Percentiles rank a stretch among this genome's conserved stretches.
Evolutionary conservation across 345 rosid species (phyloP).

Genomic region (Citropsis articulata): DNA sequence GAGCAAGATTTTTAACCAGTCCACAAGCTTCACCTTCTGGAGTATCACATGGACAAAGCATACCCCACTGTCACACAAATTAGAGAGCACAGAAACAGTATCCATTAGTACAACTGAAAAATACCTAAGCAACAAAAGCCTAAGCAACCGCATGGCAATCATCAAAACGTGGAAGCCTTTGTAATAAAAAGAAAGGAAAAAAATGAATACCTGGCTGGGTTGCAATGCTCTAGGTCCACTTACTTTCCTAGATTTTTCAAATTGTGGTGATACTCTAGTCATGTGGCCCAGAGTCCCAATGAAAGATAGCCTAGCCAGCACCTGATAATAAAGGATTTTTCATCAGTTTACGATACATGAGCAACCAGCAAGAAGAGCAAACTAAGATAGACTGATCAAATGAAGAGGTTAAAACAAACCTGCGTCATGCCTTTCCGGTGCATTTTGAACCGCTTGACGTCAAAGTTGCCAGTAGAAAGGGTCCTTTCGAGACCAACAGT

Average conservation of each 20-base stretch:
- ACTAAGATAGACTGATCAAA: conserved; percentile 4
- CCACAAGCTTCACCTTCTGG: conserved; percentile 99
- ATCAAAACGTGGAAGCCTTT: neutral
- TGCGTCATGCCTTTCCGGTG: conserved; percentile 97
- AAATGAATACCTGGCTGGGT: conserved; percentile 79
- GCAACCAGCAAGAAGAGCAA: conserved; percentile 8
- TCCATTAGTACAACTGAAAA: neutral
- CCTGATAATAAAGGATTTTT: conserved; percentile 42
- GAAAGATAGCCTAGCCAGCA: conserved; percentile 74
- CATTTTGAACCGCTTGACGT: conserved; percentile 90
- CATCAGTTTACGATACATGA: conserved; percentile 15
- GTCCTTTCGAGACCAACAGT: conserved; percentile 74
- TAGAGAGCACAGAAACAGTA: neutral
- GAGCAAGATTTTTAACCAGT: conserved; percentile 91
- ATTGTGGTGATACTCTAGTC: conserved; percentile 80
- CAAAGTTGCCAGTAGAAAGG: conserved; percentile 91
- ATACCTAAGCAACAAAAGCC: conserved; percentile 9
- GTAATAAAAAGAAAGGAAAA: conserved; percentile 4
- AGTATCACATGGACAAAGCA: conserved; percentile 99
- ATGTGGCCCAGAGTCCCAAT: conserved; percentile 77
- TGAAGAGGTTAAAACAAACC: conserved; percentile 38
- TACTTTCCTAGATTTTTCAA: conserved; percentile 97
- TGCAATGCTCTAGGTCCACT: conserved; percentile 99
- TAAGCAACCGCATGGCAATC: neutral
- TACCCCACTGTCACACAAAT: conserved; percentile 72